phyloP scores from a whole-genome alignment of 2,329 filamentous ascomycete genomes.

The Colletotrichum paranaense region DNA sequence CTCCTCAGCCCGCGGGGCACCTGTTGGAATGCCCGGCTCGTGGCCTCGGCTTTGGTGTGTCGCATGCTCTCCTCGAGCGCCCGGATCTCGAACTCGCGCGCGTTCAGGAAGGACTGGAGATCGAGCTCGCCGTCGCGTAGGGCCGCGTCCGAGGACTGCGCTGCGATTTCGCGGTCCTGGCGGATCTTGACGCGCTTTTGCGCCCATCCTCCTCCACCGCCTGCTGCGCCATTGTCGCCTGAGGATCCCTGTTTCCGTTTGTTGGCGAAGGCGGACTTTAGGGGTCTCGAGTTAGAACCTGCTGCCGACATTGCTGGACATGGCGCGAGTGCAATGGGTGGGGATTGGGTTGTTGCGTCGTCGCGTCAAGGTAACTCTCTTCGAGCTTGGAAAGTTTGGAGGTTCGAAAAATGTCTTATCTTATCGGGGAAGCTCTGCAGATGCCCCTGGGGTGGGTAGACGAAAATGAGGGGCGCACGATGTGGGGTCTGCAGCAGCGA shows the following conservation, averaged over 20 bases:
- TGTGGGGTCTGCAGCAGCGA: background rate
- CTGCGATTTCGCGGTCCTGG: slow-evolving; percentile 61
- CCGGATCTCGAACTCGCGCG: slow-evolving; percentile 89
- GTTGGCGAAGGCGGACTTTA: slow-evolving; percentile 31
- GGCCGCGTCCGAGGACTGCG: slow-evolving; percentile 62
- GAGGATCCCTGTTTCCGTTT: slow-evolving; percentile 43
- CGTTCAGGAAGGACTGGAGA: slow-evolving; percentile 83
- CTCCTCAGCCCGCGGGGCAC: slow-evolving; percentile 87
- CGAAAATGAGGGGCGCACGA: slow-evolving; percentile 5
- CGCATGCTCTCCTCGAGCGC: slow-evolving; percentile 86
- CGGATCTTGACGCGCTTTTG: slow-evolving; percentile 59
- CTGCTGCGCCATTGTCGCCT: slow-evolving; percentile 32
- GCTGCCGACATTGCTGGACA: slow-evolving; percentile 34
- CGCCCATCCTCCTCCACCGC: slow-evolving; percentile 39
- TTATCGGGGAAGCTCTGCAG: slow-evolving; percentile 11
- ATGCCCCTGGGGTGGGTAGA: background rate
- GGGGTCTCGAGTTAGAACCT: slow-evolving; percentile 13
- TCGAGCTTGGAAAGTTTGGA: slow-evolving; percentile 1
- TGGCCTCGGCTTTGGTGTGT: slow-evolving; percentile 71
- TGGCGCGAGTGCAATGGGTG: slow-evolving; percentile 9
- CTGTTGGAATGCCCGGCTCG: slow-evolving; percentile 87
- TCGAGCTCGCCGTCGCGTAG: slow-evolving; percentile 83
- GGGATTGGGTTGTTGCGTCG: slow-evolving; percentile 1
- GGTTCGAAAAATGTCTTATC: slow-evolving; percentile 30
- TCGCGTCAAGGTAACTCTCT: slow-evolving; percentile 16